Conservation (phyloP, 139 green algal genomes). For the Deuterostichococcus epilithicus region DNA sequence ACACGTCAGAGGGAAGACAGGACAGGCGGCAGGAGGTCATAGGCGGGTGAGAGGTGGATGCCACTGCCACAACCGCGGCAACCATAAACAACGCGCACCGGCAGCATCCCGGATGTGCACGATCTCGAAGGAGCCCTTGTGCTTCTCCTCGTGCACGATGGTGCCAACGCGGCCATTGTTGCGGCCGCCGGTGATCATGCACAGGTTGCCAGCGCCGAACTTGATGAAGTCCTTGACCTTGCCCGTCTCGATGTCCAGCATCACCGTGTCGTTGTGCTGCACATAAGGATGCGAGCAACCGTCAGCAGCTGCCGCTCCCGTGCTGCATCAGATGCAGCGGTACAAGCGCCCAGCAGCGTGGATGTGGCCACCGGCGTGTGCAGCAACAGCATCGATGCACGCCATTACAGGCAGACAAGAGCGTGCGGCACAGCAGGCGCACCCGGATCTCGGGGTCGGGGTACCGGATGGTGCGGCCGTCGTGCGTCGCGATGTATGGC, state of each 20-base stretch:
- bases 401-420: background rate
- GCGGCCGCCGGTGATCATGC: conserved; percentile 87
- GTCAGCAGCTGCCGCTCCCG: background rate
- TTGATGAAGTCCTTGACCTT: conserved; percentile 96
- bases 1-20: no score
- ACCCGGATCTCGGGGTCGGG: conserved; percentile 94
- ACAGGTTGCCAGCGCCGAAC: conserved; percentile 95
- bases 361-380: background rate
- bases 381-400: background rate
- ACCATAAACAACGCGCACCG: background rate
- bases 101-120: conserved; percentile 91
- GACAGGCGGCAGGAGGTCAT: no score
- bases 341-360: background rate
- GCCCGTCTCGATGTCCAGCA: conserved; percentile 94
- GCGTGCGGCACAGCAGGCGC: background rate
- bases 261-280: conserved; percentile 93
- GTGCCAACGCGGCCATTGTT: conserved; percentile 92
- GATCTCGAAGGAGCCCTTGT: conserved; percentile 94
- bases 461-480: conserved; percentile 98
- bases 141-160: conserved; percentile 93
- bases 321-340: background rate
- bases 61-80: background rate
- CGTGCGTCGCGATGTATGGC: conserved; percentile 91
- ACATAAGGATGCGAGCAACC: background rate
- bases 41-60: no score